Evolutionary conservation across 176 grass and related monocot genomes (phyloP), one percentile per base, ranked within the genome.

Genomic region (Avena sativa): DNA sequence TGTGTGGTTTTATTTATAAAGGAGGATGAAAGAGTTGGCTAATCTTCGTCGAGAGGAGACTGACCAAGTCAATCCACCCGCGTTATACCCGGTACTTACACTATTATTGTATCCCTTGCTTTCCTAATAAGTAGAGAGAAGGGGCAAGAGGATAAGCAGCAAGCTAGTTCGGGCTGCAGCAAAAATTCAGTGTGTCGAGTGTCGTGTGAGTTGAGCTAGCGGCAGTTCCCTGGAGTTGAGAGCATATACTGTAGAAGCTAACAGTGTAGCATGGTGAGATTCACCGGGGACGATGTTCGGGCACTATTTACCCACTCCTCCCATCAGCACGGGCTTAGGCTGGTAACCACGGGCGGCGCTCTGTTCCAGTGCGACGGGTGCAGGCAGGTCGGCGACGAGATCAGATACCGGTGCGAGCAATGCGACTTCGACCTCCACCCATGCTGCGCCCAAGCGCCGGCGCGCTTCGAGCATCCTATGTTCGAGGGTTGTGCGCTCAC

Each of bases 321-420:
- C 70, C 70, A 73, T 21, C 70, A 6, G 0, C 70, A 73, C 70
- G 19, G 11, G 40, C 71, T 74, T 23, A 25, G 6, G 71, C 71
- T 49, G 0, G 20, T 48, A 0, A n/a, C 11, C 12, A 49, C 44
- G 11, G 71, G 46, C 20, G 55, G 55, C 55, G 21, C 21, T 0
- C 71, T 74, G 63, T 66, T 66, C 63, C 26, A 6, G 26, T 66
- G 63, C 63, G 26, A 66, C 26, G 63, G 63, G 26, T 66, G 63
- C 63, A 66, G 9, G 12, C 26, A 66, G 26, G 4, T 30, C 63
- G 63, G 63, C 63, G 26, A 32, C 26, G 63, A 32, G 63, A 12
- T 32, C 1, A 32, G 63, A 66, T 32, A 32, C 26, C 26, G 26
- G 63, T 66, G 63, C 63, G 63, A 66, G 4, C 26, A 30, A 32